Conservation (phyloP, 257 asterid species). For the Solanum chilense region DNA sequence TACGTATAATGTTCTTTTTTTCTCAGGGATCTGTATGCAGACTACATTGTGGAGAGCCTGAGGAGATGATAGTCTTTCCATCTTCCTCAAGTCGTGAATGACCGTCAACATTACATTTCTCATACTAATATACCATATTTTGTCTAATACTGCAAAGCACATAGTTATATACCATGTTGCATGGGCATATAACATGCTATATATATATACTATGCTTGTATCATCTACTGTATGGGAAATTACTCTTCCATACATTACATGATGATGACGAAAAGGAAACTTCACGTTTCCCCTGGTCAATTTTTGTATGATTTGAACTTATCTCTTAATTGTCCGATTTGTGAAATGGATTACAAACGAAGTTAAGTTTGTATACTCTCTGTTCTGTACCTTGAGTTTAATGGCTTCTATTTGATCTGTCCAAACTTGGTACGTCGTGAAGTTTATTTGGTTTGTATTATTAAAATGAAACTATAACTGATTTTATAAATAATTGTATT, state of each 20-base stretch:
- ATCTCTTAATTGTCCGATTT: background rate
- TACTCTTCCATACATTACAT: background rate
- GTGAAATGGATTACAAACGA: background rate
- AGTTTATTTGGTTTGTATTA: background rate
- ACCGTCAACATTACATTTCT: background rate
- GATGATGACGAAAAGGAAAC: background rate
- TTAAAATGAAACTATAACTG: background rate
- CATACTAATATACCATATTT: background rate
- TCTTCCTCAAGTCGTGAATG: background rate
- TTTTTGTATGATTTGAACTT: background rate
- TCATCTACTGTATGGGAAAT: background rate
- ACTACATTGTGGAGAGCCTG: constrained; percentile 70
- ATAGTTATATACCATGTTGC: background rate
- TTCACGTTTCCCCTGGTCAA: background rate
- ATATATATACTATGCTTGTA: background rate
- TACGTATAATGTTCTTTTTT: background rate
- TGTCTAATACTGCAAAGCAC: background rate
- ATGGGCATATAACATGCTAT: background rate
- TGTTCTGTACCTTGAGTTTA: background rate
- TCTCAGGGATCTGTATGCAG: constrained; percentile 68
- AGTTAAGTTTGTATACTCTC: background rate
- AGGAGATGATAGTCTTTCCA: constrained; percentile 44
- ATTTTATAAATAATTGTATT: no score
- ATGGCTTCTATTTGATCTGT: background rate
- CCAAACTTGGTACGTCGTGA: background rate